These are phyloP conservation scores for Serpula lacrymans DNA, from an alignment of 768 basidiomycete genomes.

Conservation along the genomic window DNA sequence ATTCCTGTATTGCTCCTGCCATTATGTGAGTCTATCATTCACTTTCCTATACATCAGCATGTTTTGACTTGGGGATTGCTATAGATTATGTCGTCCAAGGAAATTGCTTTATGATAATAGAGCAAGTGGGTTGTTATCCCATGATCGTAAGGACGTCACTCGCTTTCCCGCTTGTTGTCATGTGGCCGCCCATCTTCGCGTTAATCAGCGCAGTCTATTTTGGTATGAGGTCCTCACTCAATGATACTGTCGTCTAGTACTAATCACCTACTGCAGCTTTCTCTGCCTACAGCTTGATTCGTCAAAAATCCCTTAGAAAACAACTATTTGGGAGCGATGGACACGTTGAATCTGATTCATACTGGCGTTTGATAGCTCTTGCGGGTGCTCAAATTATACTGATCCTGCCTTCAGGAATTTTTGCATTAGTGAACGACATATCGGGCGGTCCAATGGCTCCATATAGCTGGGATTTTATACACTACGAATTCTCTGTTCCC, in stretches of 20 bases:
- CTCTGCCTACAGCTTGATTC: conserved; percentile 5
- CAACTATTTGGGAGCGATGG: no score
- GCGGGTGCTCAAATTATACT: conserved; percentile 22
- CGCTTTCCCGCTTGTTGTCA: conserved; percentile 25
- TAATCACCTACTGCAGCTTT: conserved; percentile 4
- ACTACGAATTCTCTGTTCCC: conserved; percentile 43
- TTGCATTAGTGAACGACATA: conserved; percentile 12
- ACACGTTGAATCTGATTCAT: conserved; percentile 7
- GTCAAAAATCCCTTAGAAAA: no score
- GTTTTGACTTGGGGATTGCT: not conserved
- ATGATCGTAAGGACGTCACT: conserved; percentile 37
- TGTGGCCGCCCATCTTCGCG: conserved; percentile 23
- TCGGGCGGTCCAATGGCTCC: conserved; percentile 18
- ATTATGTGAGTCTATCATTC: conserved; percentile 36
- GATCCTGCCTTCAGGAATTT: conserved; percentile 20
- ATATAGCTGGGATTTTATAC: conserved; percentile 48
- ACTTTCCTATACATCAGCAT: not conserved
- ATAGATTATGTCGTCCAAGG: conserved; percentile 57
- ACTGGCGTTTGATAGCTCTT: conserved; percentile 23
- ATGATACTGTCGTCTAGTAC: no score
- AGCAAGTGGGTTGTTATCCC: conserved; percentile 53
- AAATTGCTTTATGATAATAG: conserved; percentile 58
- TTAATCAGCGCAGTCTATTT: conserved; percentile 25
- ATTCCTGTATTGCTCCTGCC: conserved; percentile 47
- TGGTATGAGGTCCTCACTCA: conserved; percentile 10